Evolutionary conservation across 1,284 basidiomycete species (phyloP).

Genomic region (Chiua sp.): DNA sequence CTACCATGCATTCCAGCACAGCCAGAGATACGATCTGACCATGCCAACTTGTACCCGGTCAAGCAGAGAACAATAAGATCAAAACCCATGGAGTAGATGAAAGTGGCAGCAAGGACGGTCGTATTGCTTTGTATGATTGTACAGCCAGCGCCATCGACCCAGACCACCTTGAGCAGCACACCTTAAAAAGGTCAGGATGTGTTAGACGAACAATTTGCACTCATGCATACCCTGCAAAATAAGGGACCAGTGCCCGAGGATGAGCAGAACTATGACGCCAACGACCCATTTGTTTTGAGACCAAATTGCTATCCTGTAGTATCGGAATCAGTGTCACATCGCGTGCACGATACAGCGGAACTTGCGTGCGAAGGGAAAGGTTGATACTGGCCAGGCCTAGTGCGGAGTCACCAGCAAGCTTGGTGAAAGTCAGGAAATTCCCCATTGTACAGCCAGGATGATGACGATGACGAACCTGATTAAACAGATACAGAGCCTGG

Average conservation of each 20-base stretch:
- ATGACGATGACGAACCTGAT: conserved; percentile 36
- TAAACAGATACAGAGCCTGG: conserved; percentile 37
- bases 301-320: conserved; percentile 39
- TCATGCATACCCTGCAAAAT: conserved; percentile 33
- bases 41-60: conserved; percentile 41
- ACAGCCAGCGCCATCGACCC: conserved; percentile 41
- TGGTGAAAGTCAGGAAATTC: conserved; percentile 7
- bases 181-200: conserved; percentile 31
- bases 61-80: conserved; percentile 50
- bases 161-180: conserved; percentile 43
- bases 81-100: conserved; percentile 55
- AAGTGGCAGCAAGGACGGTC: conserved; percentile 46
- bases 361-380: conserved; percentile 40
- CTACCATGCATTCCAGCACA: conserved; percentile 22
- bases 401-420: conserved; percentile 40
- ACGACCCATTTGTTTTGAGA: conserved; percentile 39
- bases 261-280: conserved; percentile 33
- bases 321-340: neutral
- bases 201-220: neutral
- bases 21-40: conserved; percentile 28
- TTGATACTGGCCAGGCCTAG: conserved; percentile 41
- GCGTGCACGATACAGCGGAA: neutral
- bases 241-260: conserved; percentile 42
- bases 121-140: conserved; percentile 43
- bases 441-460: neutral